phyloP scores from a whole-genome alignment of 768 basidiomycete species.

The Macrolepiota fuliginosa region DNA sequence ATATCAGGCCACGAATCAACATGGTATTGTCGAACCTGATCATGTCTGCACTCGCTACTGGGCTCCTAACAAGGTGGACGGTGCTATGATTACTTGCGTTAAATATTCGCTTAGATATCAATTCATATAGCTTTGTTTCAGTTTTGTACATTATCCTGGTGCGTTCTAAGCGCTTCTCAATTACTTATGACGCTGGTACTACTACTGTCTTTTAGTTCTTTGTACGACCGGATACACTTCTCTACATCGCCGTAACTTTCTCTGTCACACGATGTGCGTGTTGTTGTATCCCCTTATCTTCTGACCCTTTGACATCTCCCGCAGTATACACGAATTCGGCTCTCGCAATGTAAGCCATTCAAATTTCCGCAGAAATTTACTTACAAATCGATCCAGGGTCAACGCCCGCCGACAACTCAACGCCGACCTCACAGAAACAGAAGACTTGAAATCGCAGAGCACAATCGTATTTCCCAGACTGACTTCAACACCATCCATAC shows the following conservation, averaged over 20 bases:
- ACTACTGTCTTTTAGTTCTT: constrained; percentile 22
- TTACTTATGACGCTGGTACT: background rate
- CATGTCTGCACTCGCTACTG: constrained; percentile 30
- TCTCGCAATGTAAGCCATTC: constrained; percentile 16
- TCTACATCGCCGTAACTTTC: constrained; percentile 30
- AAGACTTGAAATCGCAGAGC: background rate
- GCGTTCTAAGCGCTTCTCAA: background rate
- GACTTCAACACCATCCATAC: background rate
- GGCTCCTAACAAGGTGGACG: constrained; percentile 27
- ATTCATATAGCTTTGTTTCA: constrained; percentile 23
- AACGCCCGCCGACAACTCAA: background rate
- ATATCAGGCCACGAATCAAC: constrained; percentile 18
- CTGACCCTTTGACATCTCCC: background rate
- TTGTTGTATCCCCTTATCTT: background rate
- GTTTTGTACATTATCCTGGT: constrained; percentile 28
- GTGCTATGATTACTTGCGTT: background rate
- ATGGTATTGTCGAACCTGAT: constrained; percentile 26
- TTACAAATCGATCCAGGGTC: background rate
- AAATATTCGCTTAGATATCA: background rate
- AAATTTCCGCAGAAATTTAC: background rate
- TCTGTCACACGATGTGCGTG: constrained; percentile 29
- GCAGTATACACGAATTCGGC: constrained; percentile 21
- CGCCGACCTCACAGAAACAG: background rate
- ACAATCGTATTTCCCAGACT: background rate
- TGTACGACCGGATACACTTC: constrained; percentile 24